Conservation (phyloP, 108 stramenopile genomes). For the Cyclostephanos invisitatus region DNA sequence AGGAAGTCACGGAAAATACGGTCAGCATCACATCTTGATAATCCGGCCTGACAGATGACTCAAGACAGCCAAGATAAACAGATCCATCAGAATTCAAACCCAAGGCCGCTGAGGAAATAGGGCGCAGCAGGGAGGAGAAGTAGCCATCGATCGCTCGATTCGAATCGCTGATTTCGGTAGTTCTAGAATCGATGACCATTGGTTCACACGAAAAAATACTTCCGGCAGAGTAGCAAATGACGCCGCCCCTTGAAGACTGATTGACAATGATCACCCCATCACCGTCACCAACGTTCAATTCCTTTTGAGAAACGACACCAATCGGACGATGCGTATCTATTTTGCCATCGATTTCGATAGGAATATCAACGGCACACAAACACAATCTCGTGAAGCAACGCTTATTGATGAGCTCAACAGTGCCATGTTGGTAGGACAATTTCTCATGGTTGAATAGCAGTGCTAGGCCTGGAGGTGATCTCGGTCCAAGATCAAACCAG, state of each 20-base stretch:
- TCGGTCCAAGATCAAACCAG: slow-evolving; percentile 52
- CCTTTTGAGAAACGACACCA: slow-evolving; percentile 38
- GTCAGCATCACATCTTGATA: slow-evolving; percentile 60
- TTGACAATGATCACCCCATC: slow-evolving; percentile 16
- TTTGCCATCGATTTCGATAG: slow-evolving; percentile 25
- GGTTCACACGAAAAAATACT: slow-evolving; percentile 23
- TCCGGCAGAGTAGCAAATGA: slow-evolving; percentile 27
- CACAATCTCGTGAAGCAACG: slow-evolving; percentile 19
- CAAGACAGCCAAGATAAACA: slow-evolving; percentile 23
- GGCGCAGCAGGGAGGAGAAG: slow-evolving; percentile 43
- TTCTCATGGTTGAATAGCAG: slow-evolving; percentile 23
- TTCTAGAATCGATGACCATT: slow-evolving; percentile 10
- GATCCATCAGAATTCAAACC: slow-evolving; percentile 69
- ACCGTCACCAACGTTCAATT: slow-evolving; percentile 12
- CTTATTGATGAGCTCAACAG: slow-evolving; percentile 3
- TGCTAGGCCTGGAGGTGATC: slow-evolving; percentile 42
- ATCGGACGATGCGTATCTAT: slow-evolving; percentile 29
- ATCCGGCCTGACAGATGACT: slow-evolving; percentile 32
- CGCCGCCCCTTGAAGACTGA: slow-evolving; percentile 7
- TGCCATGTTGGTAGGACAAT: slow-evolving; percentile 3
- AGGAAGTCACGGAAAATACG: slow-evolving; percentile 61
- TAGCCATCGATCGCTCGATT: slow-evolving; percentile 24
- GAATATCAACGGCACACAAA: slow-evolving; percentile 50
- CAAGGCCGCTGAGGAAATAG: slow-evolving; percentile 41
- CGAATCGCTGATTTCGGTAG: not conserved